These are phyloP conservation scores for Ophiostoma quercus DNA, from an alignment of 2,329 filamentous ascomycete species.

Conservation along the genomic window DNA sequence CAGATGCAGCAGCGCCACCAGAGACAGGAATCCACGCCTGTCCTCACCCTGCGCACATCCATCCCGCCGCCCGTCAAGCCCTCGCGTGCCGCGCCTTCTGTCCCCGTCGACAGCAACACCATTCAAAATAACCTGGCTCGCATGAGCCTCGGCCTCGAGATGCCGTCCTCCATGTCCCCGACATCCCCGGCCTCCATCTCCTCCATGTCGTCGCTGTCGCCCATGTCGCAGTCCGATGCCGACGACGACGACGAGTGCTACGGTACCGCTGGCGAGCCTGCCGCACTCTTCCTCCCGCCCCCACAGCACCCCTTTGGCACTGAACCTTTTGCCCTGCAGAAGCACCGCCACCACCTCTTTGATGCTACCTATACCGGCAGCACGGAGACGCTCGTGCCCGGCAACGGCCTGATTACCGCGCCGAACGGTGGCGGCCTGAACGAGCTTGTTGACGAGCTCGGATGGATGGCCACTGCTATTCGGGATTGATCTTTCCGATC, in stretches of 20 bases:
- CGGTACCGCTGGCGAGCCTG: background rate
- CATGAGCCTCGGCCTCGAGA: slow-evolving; percentile 20
- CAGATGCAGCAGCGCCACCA: background rate
- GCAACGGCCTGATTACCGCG: slow-evolving; percentile 28
- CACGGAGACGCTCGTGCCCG: slow-evolving; percentile 33
- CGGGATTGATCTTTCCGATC: slow-evolving; percentile 28
- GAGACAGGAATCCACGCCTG: background rate
- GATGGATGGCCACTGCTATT: slow-evolving; percentile 50
- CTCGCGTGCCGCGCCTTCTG: background rate
- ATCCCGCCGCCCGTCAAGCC: slow-evolving; percentile 23
- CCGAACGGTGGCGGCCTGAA: slow-evolving; percentile 31
- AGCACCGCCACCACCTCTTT: slow-evolving; percentile 31
- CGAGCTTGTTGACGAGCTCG: slow-evolving; percentile 42
- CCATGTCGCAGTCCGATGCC: slow-evolving; percentile 16
- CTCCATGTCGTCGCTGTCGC: slow-evolving; percentile 19
- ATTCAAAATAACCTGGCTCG: slow-evolving; percentile 30
- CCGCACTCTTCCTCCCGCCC: slow-evolving; percentile 16
- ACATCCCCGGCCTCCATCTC: slow-evolving; percentile 21
- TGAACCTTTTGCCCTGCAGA: slow-evolving; percentile 8
- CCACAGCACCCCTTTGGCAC: slow-evolving; percentile 1
- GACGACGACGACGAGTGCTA: slow-evolving; percentile 17
- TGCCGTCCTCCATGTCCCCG: slow-evolving; percentile 13
- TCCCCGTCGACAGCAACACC: background rate
- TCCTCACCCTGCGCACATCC: slow-evolving; percentile 8
- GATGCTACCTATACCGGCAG: slow-evolving; percentile 27